Evolutionary conservation across 2,329 filamentous ascomycete genomes (phyloP), one percentile per base, ranked within the genome.

Genomic region (Phialophora expanda): DNA sequence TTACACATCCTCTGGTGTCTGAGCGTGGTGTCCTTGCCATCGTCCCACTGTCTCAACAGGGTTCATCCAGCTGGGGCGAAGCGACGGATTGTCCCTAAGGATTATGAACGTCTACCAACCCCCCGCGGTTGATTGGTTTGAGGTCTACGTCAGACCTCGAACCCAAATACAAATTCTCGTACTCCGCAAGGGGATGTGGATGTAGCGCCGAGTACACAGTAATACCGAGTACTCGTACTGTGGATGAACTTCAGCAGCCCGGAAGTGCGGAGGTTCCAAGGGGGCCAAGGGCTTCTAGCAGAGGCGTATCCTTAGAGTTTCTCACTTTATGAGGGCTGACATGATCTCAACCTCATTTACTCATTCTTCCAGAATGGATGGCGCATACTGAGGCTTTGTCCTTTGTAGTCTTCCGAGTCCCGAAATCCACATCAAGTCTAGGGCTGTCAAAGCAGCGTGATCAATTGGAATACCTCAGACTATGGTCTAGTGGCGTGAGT

Each of bases 381-480:
- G 58, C 44, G 12, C 28, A 24, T 20, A 41, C 26, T 53, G 46
- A 51, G 57, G 57, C 57, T 60, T 46, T 60, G 44, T 48, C 34
- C 12, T 51, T 51, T 34, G 28, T 60, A 17, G 28, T 34, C 46
- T 59, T 61, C 58, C 58, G 58, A 26, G 22, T 53, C 32, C 58
- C 58, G 58, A 41, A 53, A 32, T 61, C 44, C 30, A 38, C 28
- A 55, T 24, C 53, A 26, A 51, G 24, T 22, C 28, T 55, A 5
- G 17, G 28, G 28, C 12, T 55, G 24, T n/a, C 53, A 30, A 55
- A 20, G 50, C 14, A 55, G 53, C 24, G 28, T 55, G 12, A 55
- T 55, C 24, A 34, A 30, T 12, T 20, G 38, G 38, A 3, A 44
- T 44, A 22, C 17, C 48, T 53, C 4, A 1, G 14, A 53, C 0